Evolutionary conservation across 2,329 filamentous ascomycete species (phyloP), one percentile per base, ranked within the genome.

Genomic region (Sporothrix curviconia): DNA sequence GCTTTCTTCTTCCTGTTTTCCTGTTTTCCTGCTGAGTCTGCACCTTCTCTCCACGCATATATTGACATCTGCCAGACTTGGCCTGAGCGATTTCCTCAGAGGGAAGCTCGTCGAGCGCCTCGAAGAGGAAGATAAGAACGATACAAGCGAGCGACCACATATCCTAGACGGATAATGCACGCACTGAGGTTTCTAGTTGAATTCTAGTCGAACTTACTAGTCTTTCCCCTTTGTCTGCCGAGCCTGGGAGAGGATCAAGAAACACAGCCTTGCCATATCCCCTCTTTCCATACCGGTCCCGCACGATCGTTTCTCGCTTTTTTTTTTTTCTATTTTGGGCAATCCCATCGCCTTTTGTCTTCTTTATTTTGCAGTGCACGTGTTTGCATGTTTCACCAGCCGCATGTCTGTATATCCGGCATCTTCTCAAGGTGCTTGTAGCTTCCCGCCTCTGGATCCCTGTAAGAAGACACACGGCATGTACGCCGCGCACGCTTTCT

Each of bases 61-160:
- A 17, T 19, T 46, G 12, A 55, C 36, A 22, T 19, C 9, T 12
- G 22, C 7, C 57, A 81, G 79, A 55, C 70, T 83, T 34, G 78
- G 79, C 2, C 65, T 83, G 42, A 81, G 78, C 53, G 75, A 79
- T 22, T 85, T 78, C 64, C 64, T 85, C 52, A 72, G 75, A 57
- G 75, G 68, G 30, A 85, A 81, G 65, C 67, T 85, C 52, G 66
- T 82, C 14, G 75, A 81, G 64, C 74, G 74, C 47, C 70, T 85
- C 30, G 71, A 70, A 50, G 72, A 76, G 59, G 80, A 84, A 62
- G 80, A 82, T 64, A 69, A 65, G 55, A 72, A 70, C 57, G 66
- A 64, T 34, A 56, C 44, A 9, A 46, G 30, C 24, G 55, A 61
- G 9, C 55, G 62, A 30, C 61, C 61, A 15, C 51, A 50, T 3